Percentiles rank a stretch among this genome's conserved stretches.
These are phyloP conservation scores for Diutina ranongensis DNA, from an alignment of 1,139 yeast species.

Conservation along the genomic window DNA sequence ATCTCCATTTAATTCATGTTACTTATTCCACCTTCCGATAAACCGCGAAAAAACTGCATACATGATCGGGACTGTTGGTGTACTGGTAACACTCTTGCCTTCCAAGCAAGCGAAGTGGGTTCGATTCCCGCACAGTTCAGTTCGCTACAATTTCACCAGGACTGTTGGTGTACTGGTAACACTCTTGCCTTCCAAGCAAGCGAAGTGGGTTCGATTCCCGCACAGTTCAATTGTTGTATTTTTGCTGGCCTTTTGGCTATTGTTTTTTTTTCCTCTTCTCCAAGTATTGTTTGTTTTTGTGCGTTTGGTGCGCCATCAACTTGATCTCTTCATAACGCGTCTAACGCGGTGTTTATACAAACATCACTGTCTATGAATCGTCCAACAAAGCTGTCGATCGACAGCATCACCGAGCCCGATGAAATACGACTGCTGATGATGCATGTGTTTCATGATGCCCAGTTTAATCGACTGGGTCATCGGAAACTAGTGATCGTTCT, in stretches of 20 bases:
- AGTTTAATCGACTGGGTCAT: slow-evolving; percentile 62
- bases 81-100: slow-evolving; percentile 6
- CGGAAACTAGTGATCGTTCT: slow-evolving; percentile 58
- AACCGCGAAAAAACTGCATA: not conserved
- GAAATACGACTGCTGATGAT: slow-evolving; percentile 36
- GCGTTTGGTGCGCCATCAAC: not conserved
- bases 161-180: slow-evolving; percentile 6
- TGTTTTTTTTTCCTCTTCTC: not conserved
- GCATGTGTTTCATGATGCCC: slow-evolving; percentile 75
- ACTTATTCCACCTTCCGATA: no score
- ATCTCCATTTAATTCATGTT: no score
- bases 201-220: slow-evolving; percentile 6
- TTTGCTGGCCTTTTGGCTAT: not conserved
- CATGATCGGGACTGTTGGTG: slow-evolving; percentile 5
- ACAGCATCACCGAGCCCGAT: slow-evolving; percentile 14
- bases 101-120: slow-evolving; percentile 6
- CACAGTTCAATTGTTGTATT: not conserved
- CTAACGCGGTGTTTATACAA: not conserved
- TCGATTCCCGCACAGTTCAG: slow-evolving; percentile 6
- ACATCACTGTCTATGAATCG: not conserved
- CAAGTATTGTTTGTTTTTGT: not conserved
- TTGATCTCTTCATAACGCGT: not conserved
- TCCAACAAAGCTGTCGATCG: slow-evolving; percentile 10
- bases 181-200: slow-evolving; percentile 6
- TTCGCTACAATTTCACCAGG: not conserved